These are phyloP conservation scores for Rosa hybrid DNA, from an alignment of 331 rosid genomes.

Conservation along the genomic window DNA sequence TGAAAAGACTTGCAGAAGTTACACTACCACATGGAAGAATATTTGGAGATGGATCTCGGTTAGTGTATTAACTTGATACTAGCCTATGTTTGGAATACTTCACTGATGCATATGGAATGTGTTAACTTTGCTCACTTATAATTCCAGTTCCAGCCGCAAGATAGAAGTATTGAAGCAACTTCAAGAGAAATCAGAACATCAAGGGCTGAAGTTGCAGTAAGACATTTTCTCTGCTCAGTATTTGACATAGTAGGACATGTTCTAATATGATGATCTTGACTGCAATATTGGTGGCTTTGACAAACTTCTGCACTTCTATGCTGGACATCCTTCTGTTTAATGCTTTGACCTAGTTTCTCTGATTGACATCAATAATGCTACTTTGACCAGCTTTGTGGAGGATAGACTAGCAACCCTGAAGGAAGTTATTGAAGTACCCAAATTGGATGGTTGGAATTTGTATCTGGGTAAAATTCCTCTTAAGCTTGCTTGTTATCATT, in stretches of 20 bases:
- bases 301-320: not conserved
- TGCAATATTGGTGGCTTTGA: not conserved
- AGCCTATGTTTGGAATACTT: not conserved
- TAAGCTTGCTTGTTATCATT: slow-evolving; percentile 10
- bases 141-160: slow-evolving; percentile 59
- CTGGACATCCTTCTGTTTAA: not conserved
- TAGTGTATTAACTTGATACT: slow-evolving; percentile 21
- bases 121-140: slow-evolving; percentile 10
- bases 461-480: slow-evolving; percentile 56
- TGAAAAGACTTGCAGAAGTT: slow-evolving; percentile 81
- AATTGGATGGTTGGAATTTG: slow-evolving; percentile 81
- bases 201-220: slow-evolving; percentile 79
- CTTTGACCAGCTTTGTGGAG: slow-evolving; percentile 75
- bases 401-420: slow-evolving; percentile 80
- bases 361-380: slow-evolving; percentile 20
- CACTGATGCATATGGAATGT: not conserved
- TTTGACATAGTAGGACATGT: not conserved
- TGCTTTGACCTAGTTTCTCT: not conserved
- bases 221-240: slow-evolving; percentile 30
- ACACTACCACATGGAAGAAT: slow-evolving; percentile 75
- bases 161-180: slow-evolving; percentile 82
- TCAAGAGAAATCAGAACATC: slow-evolving; percentile 58
- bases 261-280: not conserved
- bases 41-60: slow-evolving; percentile 87
- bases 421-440: slow-evolving; percentile 78